phyloP scores from a whole-genome alignment of 2,329 filamentous ascomycete genomes.

The Blastomyces parvus region DNA sequence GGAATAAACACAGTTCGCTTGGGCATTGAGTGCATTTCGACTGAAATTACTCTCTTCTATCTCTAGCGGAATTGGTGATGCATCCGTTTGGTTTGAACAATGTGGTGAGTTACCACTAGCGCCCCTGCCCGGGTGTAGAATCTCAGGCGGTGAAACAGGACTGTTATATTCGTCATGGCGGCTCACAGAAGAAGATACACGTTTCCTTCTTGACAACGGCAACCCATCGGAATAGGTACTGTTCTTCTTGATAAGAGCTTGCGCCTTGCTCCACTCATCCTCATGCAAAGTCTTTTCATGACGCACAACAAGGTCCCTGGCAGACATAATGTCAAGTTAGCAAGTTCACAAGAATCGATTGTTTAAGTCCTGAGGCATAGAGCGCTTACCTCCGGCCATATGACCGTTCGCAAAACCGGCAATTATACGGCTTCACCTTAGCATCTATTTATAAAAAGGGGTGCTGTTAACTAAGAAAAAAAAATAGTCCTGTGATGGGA shows the following conservation, averaged over 20 bases:
- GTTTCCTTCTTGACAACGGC: neutral
- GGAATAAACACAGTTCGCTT: neutral
- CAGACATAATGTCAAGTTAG: slow-evolving; percentile 6
- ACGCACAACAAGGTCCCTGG: slow-evolving; percentile 28
- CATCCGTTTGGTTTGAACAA: neutral
- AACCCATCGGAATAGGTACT: neutral
- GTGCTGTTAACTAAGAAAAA: neutral
- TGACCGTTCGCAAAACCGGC: slow-evolving; percentile 25
- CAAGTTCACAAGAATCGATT: neutral
- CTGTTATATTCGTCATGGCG: neutral
- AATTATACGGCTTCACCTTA: slow-evolving; percentile 27
- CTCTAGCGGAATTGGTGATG: neutral
- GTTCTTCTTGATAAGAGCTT: neutral
- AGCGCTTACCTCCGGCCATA: slow-evolving; percentile 27
- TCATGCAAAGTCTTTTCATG: slow-evolving; percentile 28
- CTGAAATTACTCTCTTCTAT: neutral
- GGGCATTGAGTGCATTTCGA: neutral
- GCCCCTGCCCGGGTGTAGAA: neutral
- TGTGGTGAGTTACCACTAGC: neutral
- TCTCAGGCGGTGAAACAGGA: neutral
- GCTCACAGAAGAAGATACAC: neutral
- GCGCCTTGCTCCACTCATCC: slow-evolving; percentile 19
- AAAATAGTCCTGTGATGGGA: too few relatives aligned
- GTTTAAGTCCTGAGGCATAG: neutral
- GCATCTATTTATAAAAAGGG: slow-evolving; percentile 18